Evolutionary conservation across 768 basidiomycete genomes (phyloP), one percentile per base, ranked within the genome.

Genomic region (Rhizopogon salebrosus): DNA sequence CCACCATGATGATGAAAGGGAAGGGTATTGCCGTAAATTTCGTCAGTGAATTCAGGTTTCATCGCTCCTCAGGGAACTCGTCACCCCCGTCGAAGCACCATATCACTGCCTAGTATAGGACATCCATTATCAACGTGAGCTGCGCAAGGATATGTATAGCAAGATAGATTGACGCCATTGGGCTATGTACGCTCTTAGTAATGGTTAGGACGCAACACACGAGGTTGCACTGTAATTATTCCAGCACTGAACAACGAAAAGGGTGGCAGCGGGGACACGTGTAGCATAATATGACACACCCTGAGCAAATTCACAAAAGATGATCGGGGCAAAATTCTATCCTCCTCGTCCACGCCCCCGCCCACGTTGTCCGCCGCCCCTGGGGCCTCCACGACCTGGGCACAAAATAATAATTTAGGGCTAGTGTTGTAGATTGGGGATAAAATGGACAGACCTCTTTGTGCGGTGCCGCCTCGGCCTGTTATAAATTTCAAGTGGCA

Each of bases 391-490:
- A 57, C 68, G 65, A 11, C 68, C 65, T 70, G 20, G n/a, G n/a
- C n/a, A n/a, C n/a, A 11, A 39, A 38, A 48, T 16, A 22, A 4
- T 10, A 4, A 22, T 31, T 4, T 14, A 8, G 3, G 16, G 13
- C 14, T 16, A 1, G 31, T 10, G 27, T 53, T 49, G 55, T 35
- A 41, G 43, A 39, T 18, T 34, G 36, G 27, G 7, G 11, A n/a
- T 11, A 22, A 52, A 37, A 31, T 16, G 11, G 11, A 46, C 56
- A 35, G 3, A 75, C 78, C 78, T 72, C 79, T 65, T 38, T 64
- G 41, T 57, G 66, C 64, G 18, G 51, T 49, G 4, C 78, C 77
- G 4, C 78, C 77, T 14, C 77, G 71, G 58, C 75, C 73, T 58
- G 60, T 41, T 11, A 39, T 31, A 26, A 35, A 53, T 27, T 14